Percentiles rank a stretch among this genome's conserved stretches.
These are phyloP conservation scores for Colletotrichum melonis DNA, from an alignment of 2,329 filamentous ascomycete species.

Conservation along the genomic window DNA sequence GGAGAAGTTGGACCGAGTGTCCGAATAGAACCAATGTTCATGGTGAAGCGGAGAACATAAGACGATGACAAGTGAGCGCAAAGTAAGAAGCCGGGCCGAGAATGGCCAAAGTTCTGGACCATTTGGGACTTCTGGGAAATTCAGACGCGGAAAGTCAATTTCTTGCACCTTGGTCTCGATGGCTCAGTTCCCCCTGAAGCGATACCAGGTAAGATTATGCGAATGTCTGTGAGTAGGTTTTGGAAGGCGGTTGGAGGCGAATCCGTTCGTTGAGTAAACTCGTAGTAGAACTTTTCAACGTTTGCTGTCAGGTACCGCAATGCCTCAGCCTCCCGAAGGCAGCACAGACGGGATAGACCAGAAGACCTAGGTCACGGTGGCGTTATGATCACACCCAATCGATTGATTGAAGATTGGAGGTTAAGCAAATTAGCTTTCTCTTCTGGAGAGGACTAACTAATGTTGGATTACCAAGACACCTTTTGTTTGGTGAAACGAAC, in stretches of 20 bases:
- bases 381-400: neutral
- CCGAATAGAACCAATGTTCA: neutral
- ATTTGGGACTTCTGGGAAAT: neutral
- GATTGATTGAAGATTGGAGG: neutral
- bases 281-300: neutral
- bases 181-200: neutral
- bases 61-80: neutral
- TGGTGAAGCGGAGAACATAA: neutral
- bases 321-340: neutral
- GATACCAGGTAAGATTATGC: neutral
- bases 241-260: neutral
- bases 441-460: neutral
- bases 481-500: neutral
- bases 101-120: neutral
- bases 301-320: neutral
- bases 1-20: neutral
- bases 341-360: neutral
- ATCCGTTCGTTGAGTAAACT: neutral
- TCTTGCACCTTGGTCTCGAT: neutral
- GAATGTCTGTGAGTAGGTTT: slow-evolving; percentile 24
- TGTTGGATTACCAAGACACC: neutral
- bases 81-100: neutral
- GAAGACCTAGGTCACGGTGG: neutral
- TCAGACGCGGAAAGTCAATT: neutral
- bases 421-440: neutral